Evolutionary conservation across 1,284 basidiomycete genomes (phyloP).

Genomic region (Trametes sp.): DNA sequence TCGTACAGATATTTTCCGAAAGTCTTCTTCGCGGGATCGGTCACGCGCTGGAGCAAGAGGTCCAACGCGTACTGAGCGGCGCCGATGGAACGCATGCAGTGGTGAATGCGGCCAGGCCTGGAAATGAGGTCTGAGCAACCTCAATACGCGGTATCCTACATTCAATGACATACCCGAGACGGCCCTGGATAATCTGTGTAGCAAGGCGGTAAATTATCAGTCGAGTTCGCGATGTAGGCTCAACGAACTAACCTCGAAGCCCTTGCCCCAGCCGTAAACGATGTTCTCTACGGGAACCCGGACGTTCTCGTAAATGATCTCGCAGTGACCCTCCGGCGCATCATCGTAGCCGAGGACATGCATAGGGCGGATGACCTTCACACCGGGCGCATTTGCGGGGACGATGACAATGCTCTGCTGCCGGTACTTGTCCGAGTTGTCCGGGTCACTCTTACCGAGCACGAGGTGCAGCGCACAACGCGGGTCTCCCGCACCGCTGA

Average conservation of each 20-base stretch:
- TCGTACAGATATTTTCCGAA: slow-evolving; percentile 93
- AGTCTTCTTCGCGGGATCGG: slow-evolving; percentile 89
- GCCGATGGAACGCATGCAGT: slow-evolving; percentile 98
- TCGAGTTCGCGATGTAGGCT: neutral
- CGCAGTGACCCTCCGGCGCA: slow-evolving; percentile 95
- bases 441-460: slow-evolving; percentile 89
- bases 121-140: slow-evolving; percentile 36
- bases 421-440: slow-evolving; percentile 74
- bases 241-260: slow-evolving; percentile 76
- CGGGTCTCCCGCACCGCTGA: slow-evolving; percentile 96
- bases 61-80: slow-evolving; percentile 88
- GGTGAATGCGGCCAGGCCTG: slow-evolving; percentile 93
- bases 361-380: slow-evolving; percentile 92
- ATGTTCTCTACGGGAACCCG: slow-evolving; percentile 86
- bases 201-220: neutral
- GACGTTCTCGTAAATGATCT: slow-evolving; percentile 94
- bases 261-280: slow-evolving; percentile 91
- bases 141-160: no score
- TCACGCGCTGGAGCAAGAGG: slow-evolving; percentile 90
- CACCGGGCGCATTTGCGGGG: slow-evolving; percentile 86
- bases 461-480: slow-evolving; percentile 91
- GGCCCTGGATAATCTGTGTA: slow-evolving; percentile 96
- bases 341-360: slow-evolving; percentile 94
- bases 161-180: slow-evolving; percentile 73
- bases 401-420: slow-evolving; percentile 97